These are phyloP conservation scores for Stephania cephalantha DNA, from an alignment of 164 flowering plant genomes.

Conservation along the genomic window DNA sequence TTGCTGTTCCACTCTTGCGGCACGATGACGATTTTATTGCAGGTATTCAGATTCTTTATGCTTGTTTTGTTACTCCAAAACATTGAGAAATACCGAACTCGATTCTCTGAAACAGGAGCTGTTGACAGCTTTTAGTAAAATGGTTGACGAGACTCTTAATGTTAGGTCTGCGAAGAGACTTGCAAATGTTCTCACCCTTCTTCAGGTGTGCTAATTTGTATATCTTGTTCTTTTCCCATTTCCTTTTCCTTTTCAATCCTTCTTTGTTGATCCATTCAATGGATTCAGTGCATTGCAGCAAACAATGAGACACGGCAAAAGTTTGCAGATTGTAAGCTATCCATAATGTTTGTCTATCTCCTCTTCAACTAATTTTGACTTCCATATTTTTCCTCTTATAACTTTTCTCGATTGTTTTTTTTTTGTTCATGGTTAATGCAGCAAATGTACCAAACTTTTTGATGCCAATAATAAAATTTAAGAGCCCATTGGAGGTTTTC, in stretches of 20 bases:
- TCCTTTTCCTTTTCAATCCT: not conserved
- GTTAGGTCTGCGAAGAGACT: conserved; percentile 31
- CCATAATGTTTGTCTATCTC: not conserved
- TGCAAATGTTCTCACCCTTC: conserved; percentile 42
- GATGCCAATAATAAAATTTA: conserved; percentile 27
- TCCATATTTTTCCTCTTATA: not conserved
- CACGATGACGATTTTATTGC: conserved; percentile 37
- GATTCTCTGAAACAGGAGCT: conserved; percentile 33
- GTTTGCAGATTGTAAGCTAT: conserved; percentile 29
- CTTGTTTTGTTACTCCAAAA: not conserved
- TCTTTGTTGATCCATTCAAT: not conserved
- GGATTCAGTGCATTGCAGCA: conserved; percentile 40
- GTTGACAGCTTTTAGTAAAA: conserved; percentile 19
- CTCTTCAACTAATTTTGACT: not conserved
- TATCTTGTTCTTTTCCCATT: not conserved
- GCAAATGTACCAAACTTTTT: conserved; percentile 33
- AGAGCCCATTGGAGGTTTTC: conserved; percentile 24
- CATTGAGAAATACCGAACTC: not conserved
- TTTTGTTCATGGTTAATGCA: conserved; percentile 12
- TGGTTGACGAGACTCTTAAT: conserved; percentile 17
- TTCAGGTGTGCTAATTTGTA: conserved; percentile 25
- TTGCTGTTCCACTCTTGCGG: conserved; percentile 27
- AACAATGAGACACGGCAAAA: conserved; percentile 30
- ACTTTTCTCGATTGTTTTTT: not conserved
- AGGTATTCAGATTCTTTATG: conserved; percentile 16